Evolutionary conservation across 179 eudicot species (phyloP).

Genomic region (Dionaea muscipula): DNA sequence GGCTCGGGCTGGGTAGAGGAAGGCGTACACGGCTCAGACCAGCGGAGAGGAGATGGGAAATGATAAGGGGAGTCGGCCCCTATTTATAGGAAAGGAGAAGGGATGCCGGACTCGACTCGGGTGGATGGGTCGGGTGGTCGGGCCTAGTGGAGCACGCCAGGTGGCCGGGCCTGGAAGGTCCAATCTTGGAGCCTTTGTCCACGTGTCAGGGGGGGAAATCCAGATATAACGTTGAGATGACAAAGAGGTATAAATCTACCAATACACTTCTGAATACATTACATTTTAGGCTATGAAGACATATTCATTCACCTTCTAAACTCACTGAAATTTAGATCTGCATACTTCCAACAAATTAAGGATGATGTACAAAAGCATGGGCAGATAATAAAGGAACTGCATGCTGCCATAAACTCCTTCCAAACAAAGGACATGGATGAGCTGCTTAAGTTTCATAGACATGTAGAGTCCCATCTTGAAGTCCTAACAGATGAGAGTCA

Average conservation of each 20-base stretch:
- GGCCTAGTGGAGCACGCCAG: no score
- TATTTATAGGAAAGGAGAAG: no score
- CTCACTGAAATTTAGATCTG: constrained; percentile 35
- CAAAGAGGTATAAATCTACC: constrained; percentile 47
- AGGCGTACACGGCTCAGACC: no score
- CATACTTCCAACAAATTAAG: constrained; percentile 84
- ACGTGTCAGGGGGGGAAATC: no score
- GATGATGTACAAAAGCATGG: constrained; percentile 71
- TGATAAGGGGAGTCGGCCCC: no score
- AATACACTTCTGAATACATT: background rate
- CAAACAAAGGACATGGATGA: constrained; percentile 79
- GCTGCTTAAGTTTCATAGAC: constrained; percentile 58
- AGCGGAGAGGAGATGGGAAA: no score
- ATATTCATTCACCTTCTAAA: background rate
- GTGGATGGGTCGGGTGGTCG: no score
- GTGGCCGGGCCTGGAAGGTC: no score
- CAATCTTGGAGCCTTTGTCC: no score
- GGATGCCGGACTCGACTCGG: no score
- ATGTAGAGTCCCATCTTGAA: constrained; percentile 74
- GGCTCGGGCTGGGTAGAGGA: no score
- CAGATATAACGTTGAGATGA: no score
- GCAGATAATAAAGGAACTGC: constrained; percentile 47
- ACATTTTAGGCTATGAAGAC: background rate
- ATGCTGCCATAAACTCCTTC: constrained; percentile 36
- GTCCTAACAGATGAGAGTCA: constrained; percentile 88